Evolutionary conservation across 768 basidiomycete genomes (phyloP).

Genomic region (Cytidiella melzeri): DNA sequence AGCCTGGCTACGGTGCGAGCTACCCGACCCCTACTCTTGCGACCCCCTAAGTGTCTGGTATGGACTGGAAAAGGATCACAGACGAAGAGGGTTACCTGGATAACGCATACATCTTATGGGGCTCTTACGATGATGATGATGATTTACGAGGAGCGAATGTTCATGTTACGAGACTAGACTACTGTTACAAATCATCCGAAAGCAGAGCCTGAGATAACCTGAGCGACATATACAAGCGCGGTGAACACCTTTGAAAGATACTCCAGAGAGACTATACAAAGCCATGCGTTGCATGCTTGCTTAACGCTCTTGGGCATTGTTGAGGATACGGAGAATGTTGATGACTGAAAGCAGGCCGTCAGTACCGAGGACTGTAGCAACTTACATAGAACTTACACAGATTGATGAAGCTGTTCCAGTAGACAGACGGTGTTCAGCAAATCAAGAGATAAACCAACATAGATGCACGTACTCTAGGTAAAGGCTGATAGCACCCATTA

Average conservation of each 20-base stretch:
- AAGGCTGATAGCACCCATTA: conserved; percentile 85
- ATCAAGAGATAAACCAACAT: background rate
- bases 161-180: background rate
- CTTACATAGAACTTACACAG: conserved; percentile 60
- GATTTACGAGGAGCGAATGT: background rate
- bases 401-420: conserved; percentile 67
- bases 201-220: background rate
- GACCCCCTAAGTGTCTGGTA: no score
- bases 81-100: no score
- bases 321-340: conserved; percentile 79
- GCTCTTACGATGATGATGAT: no score
- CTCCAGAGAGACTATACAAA: no score
- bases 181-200: background rate
- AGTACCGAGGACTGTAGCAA: no score
- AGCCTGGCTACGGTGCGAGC: background rate
- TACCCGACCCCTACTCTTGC: background rate
- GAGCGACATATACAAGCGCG: background rate
- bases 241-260: no score
- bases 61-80: no score
- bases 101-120: no score
- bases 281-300: background rate
- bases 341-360: conserved; percentile 48
- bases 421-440: conserved; percentile 3
- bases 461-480: conserved; percentile 78
- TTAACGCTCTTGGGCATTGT: conserved; percentile 36